Base-by-base conservation (phyloP, 805 yeast species). In the Metschnikowia bowlesiae region DNA sequence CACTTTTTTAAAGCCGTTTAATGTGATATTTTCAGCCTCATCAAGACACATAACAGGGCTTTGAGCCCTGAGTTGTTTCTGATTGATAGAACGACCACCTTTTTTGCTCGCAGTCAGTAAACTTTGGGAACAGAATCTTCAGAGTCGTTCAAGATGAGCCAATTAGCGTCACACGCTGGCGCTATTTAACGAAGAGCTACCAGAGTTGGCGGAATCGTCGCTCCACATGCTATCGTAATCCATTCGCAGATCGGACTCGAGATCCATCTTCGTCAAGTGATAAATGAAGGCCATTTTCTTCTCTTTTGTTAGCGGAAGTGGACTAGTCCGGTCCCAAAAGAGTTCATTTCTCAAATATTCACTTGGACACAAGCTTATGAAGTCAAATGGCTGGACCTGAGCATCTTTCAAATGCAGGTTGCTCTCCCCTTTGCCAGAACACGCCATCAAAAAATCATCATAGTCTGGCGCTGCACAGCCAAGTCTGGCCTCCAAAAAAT, bases 331-430 rank as follows among this genome's bases (percentile, higher is more conserved):
- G 13, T 31, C 36, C 14, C 10, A 13, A 7, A n/a, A 16, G 8
- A 41, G 44, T 36, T 31, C 36, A 6, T 31, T 8, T 3, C 11
- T 11, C 18, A 41, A 9, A 31, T 31, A 11, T 11, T 11, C 26
- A 32, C 38, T 42, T 5, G 54, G 54, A 18, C 31, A 30, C 48
- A 52, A 31, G 26, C 28, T 26, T 7, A n/a, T 10, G 28, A 48
- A 52, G 38, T 52, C 54, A 6, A 48, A 46, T 6, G 54, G 54
- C 36, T 46, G 48, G 7, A 52, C 32, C 10, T n/a, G 30, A n/a
- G 38, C 11, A 8, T 42, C 38, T 2, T 10, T 39, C 38, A 42
- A 18, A 9, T 3, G 10, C 6, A 4, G 2, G 9, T 35, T 35
- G 9, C 11, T 8, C n/a, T 35, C 38, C 14, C 22, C 42, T 2